Base-by-base conservation (phyloP, 2,329 filamentous ascomycete genomes). In the Cladosporium sp. region DNA sequence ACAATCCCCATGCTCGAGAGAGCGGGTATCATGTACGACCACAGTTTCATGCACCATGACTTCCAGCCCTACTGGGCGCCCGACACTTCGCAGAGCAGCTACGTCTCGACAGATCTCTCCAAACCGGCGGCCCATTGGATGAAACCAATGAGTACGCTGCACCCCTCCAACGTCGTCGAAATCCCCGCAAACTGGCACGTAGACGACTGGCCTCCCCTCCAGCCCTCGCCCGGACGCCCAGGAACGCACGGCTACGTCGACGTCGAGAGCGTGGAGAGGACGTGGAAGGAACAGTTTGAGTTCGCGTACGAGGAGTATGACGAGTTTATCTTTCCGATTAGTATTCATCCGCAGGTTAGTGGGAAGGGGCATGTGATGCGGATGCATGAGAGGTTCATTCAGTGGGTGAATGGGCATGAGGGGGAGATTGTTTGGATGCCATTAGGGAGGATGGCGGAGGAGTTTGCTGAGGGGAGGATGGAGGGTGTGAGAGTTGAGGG, bases 41-140 rank as follows among this genome's bases (percentile, higher is more conserved):
- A 79, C 61, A 75, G 71, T 2, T 76, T 78, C 65, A 76, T 79
- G 75, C 77, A 79, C 61, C 75, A 79, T 62, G 77, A 79, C 63
- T 72, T 72, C 13, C 75, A 77, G 60, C 71, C 71, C 10, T 69
- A 67, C 56, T 69, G 37, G 9, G 65, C 67, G 4, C 66, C 66
- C 6, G 62, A 68, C 19, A 60, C 57, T 10, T 58, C 62, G 37
- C 66, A 70, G 56, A 7, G 37, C 17, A 24, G 12, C 32, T 69
- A 65, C 64, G 61, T 66, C 10, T 65, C 70, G 47, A 75, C 72
- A 1, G 61, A 75, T 57, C 37, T 63, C 15, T 58, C 59, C 10
- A 68, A 72, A 34, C 60, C 66, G 2, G 71, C 73, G 2, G 67
- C 67, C 0, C 58, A 63, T 19, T 75, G 72, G 73, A 76, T 76